Percentiles rank a stretch among this genome's conserved stretches.
These are phyloP conservation scores for Magnusiomyces fungicola DNA, from an alignment of 1,139 yeast species.

Conservation along the genomic window DNA sequence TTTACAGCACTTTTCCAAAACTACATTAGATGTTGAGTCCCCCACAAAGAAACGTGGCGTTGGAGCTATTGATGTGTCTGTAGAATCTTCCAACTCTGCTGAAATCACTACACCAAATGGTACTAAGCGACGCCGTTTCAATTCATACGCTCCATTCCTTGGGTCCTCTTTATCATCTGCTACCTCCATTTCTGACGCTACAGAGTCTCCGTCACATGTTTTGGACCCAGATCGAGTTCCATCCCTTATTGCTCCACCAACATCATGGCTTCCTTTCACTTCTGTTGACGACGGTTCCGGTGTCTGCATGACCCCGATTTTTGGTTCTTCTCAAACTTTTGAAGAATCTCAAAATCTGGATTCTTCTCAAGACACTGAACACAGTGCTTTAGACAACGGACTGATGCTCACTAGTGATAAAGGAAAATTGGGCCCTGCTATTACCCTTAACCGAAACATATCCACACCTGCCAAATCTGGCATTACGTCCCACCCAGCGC, in stretches of 20 bases:
- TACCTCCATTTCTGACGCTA: not conserved
- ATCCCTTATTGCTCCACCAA: slow-evolving; percentile 10
- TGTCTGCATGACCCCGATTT: slow-evolving; percentile 7
- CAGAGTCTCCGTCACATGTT: not conserved
- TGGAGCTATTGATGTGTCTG: slow-evolving; percentile 5
- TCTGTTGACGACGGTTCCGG: slow-evolving; percentile 7
- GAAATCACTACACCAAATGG: not conserved
- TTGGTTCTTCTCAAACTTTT: too few relatives aligned
- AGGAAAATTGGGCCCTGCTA: slow-evolving; percentile 4
- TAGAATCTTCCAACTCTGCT: not conserved
- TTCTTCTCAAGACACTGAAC: not conserved
- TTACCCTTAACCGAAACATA: not conserved
- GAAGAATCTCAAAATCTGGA: too few relatives aligned
- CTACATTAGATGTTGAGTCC: slow-evolving; percentile 6
- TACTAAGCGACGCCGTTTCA: slow-evolving; percentile 8
- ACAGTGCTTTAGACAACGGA: not conserved
- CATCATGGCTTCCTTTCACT: slow-evolving; percentile 11
- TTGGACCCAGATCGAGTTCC: slow-evolving; percentile 6
- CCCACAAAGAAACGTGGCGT: slow-evolving; percentile 12
- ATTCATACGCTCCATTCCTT: not conserved
- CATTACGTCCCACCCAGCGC: too few relatives aligned
- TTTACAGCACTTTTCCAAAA: slow-evolving; percentile 3
- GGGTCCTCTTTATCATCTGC: not conserved
- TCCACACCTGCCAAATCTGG: too few relatives aligned
- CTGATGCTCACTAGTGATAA: not conserved